These are phyloP conservation scores for Alternaria triticina DNA, from an alignment of 2,329 filamentous ascomycete species.

Conservation along the genomic window DNA sequence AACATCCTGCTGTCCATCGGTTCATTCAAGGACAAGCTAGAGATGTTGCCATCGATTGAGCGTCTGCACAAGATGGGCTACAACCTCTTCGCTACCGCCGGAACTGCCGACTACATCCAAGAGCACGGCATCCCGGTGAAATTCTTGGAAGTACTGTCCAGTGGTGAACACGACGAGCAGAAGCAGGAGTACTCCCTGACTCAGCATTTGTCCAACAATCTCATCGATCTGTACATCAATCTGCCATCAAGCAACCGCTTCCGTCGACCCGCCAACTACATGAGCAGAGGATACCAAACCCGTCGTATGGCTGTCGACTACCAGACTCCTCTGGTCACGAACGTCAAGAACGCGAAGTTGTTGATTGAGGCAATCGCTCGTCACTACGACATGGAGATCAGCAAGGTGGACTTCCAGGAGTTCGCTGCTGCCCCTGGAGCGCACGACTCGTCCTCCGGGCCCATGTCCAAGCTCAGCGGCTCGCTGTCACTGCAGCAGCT, in stretches of 20 bases:
- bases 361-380: conserved; percentile 91
- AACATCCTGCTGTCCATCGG: conserved; percentile 96
- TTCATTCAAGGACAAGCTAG: conserved; percentile 96
- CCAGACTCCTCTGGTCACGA: conserved; percentile 95
- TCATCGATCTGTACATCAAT: conserved; percentile 99
- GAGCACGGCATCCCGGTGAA: conserved; percentile 92
- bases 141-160: conserved; percentile 81
- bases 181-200: conserved; percentile 97
- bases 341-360: conserved; percentile 99
- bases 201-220: conserved; percentile 95
- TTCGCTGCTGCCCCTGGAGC: conserved; percentile 60
- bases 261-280: conserved; percentile 94
- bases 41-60: conserved; percentile 91
- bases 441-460: conserved; percentile 36
- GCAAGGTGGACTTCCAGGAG: conserved; percentile 87
- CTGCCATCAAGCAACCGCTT: conserved; percentile 98
- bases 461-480: conserved; percentile 62
- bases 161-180: conserved; percentile 72
- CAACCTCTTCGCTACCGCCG: conserved; percentile 94
- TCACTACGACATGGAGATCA: conserved; percentile 83
- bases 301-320: conserved; percentile 98
- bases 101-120: conserved; percentile 94
- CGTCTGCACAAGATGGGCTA: conserved; percentile 91
- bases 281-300: conserved; percentile 96
- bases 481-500: conserved; percentile 70